phyloP scores from a whole-genome alignment of 495 filamentous ascomycete species.

The Tirmania nivea region DNA sequence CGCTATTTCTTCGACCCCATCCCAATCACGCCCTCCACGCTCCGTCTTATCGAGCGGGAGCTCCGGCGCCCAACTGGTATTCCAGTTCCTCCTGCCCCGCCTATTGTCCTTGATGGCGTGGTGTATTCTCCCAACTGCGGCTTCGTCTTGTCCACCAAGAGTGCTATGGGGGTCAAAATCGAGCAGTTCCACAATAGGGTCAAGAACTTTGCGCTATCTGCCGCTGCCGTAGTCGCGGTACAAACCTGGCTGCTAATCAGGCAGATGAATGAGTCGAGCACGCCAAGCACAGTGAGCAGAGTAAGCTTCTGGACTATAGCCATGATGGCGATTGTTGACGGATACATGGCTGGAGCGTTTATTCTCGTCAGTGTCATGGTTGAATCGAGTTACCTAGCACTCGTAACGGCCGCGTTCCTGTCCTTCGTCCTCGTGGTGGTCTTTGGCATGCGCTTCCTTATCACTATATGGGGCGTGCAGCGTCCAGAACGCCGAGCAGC shows the following conservation, averaged over 20 bases:
- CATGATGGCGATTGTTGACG: conserved; percentile 73
- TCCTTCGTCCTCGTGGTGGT: conserved; percentile 50
- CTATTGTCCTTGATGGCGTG: conserved; percentile 58
- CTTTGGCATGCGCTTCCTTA: conserved; percentile 63
- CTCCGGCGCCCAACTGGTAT: conserved; percentile 66
- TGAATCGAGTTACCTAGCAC: conserved; percentile 42
- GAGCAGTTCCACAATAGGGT: conserved; percentile 48
- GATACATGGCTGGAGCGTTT: conserved; percentile 22
- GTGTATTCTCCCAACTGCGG: conserved; percentile 89
- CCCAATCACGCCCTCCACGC: not conserved
- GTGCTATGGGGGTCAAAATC: conserved; percentile 56
- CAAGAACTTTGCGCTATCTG: conserved; percentile 43
- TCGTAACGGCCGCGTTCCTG: conserved; percentile 47
- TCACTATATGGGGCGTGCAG: conserved; percentile 73
- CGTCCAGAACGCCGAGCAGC: conserved; percentile 49
- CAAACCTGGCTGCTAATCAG: conserved; percentile 56
- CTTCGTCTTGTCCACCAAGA: conserved; percentile 74
- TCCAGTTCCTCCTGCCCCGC: conserved; percentile 42
- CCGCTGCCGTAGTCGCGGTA: conserved; percentile 38
- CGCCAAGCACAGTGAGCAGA: conserved; percentile 78
- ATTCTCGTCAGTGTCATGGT: conserved; percentile 12
- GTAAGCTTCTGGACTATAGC: conserved; percentile 75
- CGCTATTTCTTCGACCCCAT: not conserved
- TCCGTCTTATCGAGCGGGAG: conserved; percentile 49
- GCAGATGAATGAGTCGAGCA: conserved; percentile 80